A percentile compares a stretch with the other conserved stretches of the same genome.
phyloP scores from a whole-genome alignment of 805 yeast genomes.

The Starmerella apis region DNA sequence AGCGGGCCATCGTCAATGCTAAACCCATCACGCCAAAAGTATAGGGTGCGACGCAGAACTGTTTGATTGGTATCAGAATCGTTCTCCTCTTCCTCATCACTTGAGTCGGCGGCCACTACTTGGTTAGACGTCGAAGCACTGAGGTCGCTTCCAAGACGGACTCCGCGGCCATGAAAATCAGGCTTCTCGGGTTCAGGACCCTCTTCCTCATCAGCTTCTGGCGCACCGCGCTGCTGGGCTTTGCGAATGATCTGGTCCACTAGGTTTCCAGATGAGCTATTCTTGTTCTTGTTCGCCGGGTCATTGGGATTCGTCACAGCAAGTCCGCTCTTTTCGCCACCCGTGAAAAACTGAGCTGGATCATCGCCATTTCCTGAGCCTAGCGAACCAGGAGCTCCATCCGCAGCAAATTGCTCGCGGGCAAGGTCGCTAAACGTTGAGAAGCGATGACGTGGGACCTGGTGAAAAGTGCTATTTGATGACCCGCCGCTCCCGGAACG shows the following conservation, averaged over 20 bases:
- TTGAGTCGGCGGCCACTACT: slow-evolving; percentile 17
- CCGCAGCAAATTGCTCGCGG: slow-evolving; percentile 8
- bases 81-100: slow-evolving; percentile 9
- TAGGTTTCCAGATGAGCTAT: slow-evolving; percentile 19
- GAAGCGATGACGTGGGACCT: slow-evolving; percentile 21
- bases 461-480: slow-evolving; percentile 7
- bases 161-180: slow-evolving; percentile 30
- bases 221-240: slow-evolving; percentile 27
- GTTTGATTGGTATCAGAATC: slow-evolving; percentile 31
- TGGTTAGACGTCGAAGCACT: slow-evolving; percentile 15
- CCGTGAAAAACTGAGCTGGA: slow-evolving; percentile 41
- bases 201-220: slow-evolving; percentile 17
- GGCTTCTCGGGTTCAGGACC: slow-evolving; percentile 7
- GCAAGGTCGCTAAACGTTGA: slow-evolving; percentile 30
- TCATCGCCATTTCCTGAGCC: slow-evolving; percentile 25
- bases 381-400: not conserved
- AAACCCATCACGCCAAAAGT: slow-evolving; percentile 95
- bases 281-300: not conserved
- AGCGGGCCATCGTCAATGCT: slow-evolving; percentile 86
- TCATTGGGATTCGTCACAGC: slow-evolving; percentile 62
- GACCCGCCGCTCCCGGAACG: slow-evolving; percentile 6
- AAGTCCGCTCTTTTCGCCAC: slow-evolving; percentile 62
- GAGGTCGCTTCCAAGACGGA: slow-evolving; percentile 30
- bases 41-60: slow-evolving; percentile 66
- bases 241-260: slow-evolving; percentile 32